A percentile compares a stretch with the other conserved stretches of the same genome.
phyloP scores from a whole-genome alignment of 352 stramenopile species.

The Chrysophaeum taylorii region DNA sequence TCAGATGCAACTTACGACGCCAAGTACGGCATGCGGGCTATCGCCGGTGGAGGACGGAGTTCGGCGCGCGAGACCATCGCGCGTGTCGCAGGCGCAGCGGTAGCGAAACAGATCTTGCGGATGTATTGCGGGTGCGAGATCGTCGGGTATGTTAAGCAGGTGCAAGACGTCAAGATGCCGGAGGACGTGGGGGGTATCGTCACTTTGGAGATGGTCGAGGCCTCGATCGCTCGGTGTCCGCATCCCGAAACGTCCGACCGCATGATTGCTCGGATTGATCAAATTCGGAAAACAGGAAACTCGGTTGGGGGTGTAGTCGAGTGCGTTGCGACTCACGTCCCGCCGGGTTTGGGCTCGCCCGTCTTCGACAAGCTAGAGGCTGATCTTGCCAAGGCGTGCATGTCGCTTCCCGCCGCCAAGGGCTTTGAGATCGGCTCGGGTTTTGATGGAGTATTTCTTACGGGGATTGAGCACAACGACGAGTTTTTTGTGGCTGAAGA shows the following conservation, averaged over 20 bases:
- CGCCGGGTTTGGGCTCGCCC: slow-evolving; percentile 85
- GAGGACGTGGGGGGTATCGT: slow-evolving; percentile 52
- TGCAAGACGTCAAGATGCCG: slow-evolving; percentile 52
- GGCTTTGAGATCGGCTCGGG: slow-evolving; percentile 92
- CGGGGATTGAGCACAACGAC: slow-evolving; percentile 95
- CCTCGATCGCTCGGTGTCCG: slow-evolving; percentile 86
- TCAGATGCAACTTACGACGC: slow-evolving; percentile 98
- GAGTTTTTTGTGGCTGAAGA: slow-evolving; percentile 80
- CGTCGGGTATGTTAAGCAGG: slow-evolving; percentile 63
- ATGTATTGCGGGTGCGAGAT: slow-evolving; percentile 70
- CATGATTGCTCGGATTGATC: slow-evolving; percentile 88
- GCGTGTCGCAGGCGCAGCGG: slow-evolving; percentile 85
- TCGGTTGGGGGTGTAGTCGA: slow-evolving; percentile 87
- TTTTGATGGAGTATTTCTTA: slow-evolving; percentile 88
- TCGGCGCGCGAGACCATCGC: slow-evolving; percentile 96
- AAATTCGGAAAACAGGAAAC: slow-evolving; percentile 68
- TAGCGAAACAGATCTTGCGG: slow-evolving; percentile 88
- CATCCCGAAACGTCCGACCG: slow-evolving; percentile 75
- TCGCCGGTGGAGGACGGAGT: slow-evolving; percentile 84
- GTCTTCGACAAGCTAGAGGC: slow-evolving; percentile 99
- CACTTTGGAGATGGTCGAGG: slow-evolving; percentile 87
- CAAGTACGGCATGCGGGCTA: slow-evolving; percentile 95
- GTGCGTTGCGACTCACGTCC: slow-evolving; percentile 89
- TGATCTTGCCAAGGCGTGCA: slow-evolving; percentile 92
- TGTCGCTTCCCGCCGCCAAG: slow-evolving; percentile 96